Conservation (phyloP, 2,329 filamentous ascomycete genomes). For the Penicillium italicum region DNA sequence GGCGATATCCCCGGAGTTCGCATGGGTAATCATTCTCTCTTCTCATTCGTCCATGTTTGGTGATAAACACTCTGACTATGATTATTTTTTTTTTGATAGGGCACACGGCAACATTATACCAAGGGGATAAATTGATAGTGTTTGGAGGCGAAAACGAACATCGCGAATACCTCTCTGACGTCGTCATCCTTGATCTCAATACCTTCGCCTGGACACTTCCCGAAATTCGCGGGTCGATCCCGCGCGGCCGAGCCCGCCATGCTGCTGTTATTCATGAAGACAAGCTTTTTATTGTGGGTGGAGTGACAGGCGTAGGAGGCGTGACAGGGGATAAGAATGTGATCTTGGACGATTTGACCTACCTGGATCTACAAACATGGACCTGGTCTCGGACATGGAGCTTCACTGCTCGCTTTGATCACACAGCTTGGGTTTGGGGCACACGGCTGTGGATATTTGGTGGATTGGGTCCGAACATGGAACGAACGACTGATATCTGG, state of each 20-base stretch:
- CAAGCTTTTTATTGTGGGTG: slow-evolving; percentile 91
- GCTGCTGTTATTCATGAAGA: slow-evolving; percentile 93
- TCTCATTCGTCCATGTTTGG: not conserved
- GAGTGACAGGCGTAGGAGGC: slow-evolving; percentile 93
- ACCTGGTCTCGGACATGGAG: slow-evolving; percentile 96
- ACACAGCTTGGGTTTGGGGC: slow-evolving; percentile 89
- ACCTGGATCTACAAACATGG: slow-evolving; percentile 93
- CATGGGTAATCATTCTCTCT: slow-evolving; percentile 66
- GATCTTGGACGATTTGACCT: slow-evolving; percentile 93
- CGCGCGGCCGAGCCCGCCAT: slow-evolving; percentile 86
- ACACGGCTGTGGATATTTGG: slow-evolving; percentile 96
- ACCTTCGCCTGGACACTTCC: slow-evolving; percentile 95
- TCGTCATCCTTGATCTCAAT: slow-evolving; percentile 93
- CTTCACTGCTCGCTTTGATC: slow-evolving; percentile 92
- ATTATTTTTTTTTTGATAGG: slow-evolving; percentile 49
- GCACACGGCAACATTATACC: slow-evolving; percentile 90
- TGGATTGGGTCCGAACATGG: slow-evolving; percentile 91
- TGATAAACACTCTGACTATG: not conserved
- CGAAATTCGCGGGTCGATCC: slow-evolving; percentile 75
- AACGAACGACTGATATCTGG: slow-evolving; percentile 93
- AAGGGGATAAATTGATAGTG: slow-evolving; percentile 91
- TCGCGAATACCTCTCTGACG: slow-evolving; percentile 87
- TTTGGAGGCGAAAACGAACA: slow-evolving; percentile 99
- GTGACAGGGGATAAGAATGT: slow-evolving; percentile 89
- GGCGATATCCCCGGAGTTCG: slow-evolving; percentile 94